phyloP scores from a whole-genome alignment of 2,329 filamentous ascomycete genomes.

The Sclerotinia borealis region DNA sequence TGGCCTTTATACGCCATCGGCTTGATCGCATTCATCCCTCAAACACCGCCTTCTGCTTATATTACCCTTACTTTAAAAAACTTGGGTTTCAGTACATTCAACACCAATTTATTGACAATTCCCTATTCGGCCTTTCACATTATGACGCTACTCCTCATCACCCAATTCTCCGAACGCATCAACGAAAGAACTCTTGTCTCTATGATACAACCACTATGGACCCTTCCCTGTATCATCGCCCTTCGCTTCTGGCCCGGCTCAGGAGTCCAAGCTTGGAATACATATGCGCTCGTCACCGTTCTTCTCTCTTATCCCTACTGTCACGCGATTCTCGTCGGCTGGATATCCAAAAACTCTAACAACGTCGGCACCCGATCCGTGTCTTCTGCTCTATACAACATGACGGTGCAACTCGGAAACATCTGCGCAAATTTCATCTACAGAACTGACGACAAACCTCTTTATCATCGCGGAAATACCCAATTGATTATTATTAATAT shows the following conservation, averaged over 20 bases:
- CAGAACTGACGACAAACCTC: constrained; percentile 44
- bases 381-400: constrained; percentile 56
- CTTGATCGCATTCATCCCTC: constrained; percentile 44
- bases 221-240: constrained; percentile 36
- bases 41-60: constrained; percentile 42
- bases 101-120: constrained; percentile 42
- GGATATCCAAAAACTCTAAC: constrained; percentile 53
- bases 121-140: constrained; percentile 41
- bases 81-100: constrained; percentile 34
- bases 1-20: constrained; percentile 48
- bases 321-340: constrained; percentile 33
- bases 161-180: constrained; percentile 39
- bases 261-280: constrained; percentile 30
- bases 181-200: constrained; percentile 35
- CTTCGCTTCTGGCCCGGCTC: constrained; percentile 30
- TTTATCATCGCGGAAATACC: constrained; percentile 52
- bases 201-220: constrained; percentile 36
- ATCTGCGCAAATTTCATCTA: constrained; percentile 42
- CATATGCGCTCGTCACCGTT: constrained; percentile 34
- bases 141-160: constrained; percentile 40
- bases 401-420: constrained; percentile 37
- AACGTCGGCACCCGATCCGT: constrained; percentile 57
- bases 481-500: constrained; percentile 47
- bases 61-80: constrained; percentile 46
- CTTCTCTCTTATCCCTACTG: constrained; percentile 29